phyloP scores from a whole-genome alignment of 768 basidiomycete species.

The Mycena alexandri region DNA sequence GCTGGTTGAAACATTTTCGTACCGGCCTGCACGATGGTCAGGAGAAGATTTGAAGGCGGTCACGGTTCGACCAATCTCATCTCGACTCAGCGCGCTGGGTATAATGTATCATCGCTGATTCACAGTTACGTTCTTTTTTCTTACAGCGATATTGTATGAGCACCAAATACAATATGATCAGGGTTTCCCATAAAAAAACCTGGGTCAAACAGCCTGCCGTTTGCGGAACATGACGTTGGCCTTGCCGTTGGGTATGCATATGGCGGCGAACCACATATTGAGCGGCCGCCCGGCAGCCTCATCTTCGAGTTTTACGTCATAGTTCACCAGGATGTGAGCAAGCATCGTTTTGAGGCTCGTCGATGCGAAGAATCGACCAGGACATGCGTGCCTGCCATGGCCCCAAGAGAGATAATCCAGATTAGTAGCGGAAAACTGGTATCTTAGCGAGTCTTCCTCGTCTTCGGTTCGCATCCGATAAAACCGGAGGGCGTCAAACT shows the following conservation, averaged over 20 bases:
- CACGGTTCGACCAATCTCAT: too few relatives aligned
- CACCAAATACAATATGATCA: too few relatives aligned
- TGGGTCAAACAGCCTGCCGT: slow-evolving; percentile 1
- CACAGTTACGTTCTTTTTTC: too few relatives aligned
- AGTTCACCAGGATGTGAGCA: slow-evolving; percentile 26
- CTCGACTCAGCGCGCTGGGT: too few relatives aligned
- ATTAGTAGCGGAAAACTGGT: slow-evolving; percentile 23
- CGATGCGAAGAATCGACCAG: slow-evolving; percentile 39
- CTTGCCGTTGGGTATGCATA: slow-evolving; percentile 27
- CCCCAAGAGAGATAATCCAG: slow-evolving; percentile 31
- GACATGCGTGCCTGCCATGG: slow-evolving; percentile 42
- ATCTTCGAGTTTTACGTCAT: slow-evolving; percentile 36
- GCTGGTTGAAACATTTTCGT: too few relatives aligned
- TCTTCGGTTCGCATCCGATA: slow-evolving; percentile 20
- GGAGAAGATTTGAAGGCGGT: too few relatives aligned
- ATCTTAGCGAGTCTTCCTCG: slow-evolving; percentile 9
- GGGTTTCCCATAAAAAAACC: too few relatives aligned
- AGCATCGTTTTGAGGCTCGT: slow-evolving; percentile 28
- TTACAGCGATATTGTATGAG: too few relatives aligned
- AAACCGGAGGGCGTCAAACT: slow-evolving; percentile 32
- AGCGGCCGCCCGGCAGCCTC: slow-evolving; percentile 36
- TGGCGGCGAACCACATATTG: slow-evolving; percentile 30
- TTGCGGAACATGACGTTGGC: slow-evolving; percentile 34
- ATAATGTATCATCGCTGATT: too few relatives aligned
- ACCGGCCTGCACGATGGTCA: too few relatives aligned